Evolutionary conservation across 2,329 filamentous ascomycete species (phyloP), one percentile per base, ranked within the genome.

Genomic region (Pseudogymnoascus sp.): DNA sequence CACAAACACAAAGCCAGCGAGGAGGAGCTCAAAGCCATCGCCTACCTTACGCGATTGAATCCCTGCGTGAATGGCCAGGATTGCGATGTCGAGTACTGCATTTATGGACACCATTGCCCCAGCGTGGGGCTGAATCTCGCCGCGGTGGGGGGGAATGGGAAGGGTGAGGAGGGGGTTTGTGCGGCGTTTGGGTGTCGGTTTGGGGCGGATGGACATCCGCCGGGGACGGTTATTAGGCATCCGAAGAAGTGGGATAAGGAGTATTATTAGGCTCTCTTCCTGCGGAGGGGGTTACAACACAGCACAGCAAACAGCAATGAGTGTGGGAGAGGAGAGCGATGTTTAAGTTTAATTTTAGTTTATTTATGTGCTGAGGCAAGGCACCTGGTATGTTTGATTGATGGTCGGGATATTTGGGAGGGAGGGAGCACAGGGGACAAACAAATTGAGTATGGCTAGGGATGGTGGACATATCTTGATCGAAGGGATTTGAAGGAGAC

Each of bases 21-120:
- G 21, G 83, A 85, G 2, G 84, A 87, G 69, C 74, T 82, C 61
- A 78, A 78, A 37, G 84, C 83, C 2, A 82, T 87, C 65, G 78
- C 80, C 0, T 80, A 81, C 67, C 68, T 87, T 59, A 79, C 83
- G 2, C 78, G 84, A 5, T 73, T 83, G 63, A 86, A 84, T 63
- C 84, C 84, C 1, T 87, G 84, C 72, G 77, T 77, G 0, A 78
- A 75, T 31, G 82, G 82, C 0, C 84, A 87, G 70, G 77, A 83
- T n/a, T 87, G 84, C 66, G 79, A 82, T 5, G 73, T 79, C 3
- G 77, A 80, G 1, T 80, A 82, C 65, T 87, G 84, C 70, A 86
- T 87, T 64, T 87, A 87, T 67, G 84, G 84, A 2, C 84, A 87
- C 70, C 80, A 87, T 61, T 73, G 71, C 43, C 69, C 67, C n/a